Evolutionary conservation across 805 yeast genomes (phyloP).

Genomic region (Hanseniaspora meyeri): DNA sequence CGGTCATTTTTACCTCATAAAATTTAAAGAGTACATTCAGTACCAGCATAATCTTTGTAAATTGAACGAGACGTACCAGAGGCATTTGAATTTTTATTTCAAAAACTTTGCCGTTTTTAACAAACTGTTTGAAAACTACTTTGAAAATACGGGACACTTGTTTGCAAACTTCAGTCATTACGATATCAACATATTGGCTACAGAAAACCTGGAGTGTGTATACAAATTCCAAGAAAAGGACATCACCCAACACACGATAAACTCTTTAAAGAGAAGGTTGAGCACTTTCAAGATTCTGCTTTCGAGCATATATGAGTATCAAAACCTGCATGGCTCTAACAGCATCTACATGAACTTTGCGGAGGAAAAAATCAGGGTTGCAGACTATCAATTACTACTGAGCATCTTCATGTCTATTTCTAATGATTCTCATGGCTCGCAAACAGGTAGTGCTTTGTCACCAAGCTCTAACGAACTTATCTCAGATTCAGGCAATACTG

Average conservation of each 20-base stretch:
- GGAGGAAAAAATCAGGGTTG: background rate
- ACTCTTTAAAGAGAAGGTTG: background rate
- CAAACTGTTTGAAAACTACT: background rate
- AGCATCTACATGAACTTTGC: background rate
- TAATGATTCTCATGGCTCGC: background rate
- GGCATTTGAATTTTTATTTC: background rate
- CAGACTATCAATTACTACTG: background rate
- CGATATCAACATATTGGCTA: conserved; percentile 1
- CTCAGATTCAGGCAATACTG: background rate
- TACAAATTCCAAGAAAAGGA: conserved; percentile 1
- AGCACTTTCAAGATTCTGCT: background rate
- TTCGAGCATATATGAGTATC: background rate
- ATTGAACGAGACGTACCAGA: background rate
- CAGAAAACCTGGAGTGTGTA: background rate
- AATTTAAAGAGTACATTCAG: background rate
- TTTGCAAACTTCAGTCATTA: background rate
- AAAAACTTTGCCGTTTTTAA: background rate
- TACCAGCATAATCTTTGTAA: background rate
- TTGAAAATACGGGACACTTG: background rate
- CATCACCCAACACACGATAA: background rate
- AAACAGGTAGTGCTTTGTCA: background rate
- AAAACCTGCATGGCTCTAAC: background rate
- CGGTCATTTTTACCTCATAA: conserved; percentile 2
- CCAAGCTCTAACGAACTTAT: background rate
- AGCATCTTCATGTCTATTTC: background rate